These are phyloP conservation scores for Calocybe gambosa DNA, from an alignment of 1,284 basidiomycete genomes.

Conservation along the genomic window DNA sequence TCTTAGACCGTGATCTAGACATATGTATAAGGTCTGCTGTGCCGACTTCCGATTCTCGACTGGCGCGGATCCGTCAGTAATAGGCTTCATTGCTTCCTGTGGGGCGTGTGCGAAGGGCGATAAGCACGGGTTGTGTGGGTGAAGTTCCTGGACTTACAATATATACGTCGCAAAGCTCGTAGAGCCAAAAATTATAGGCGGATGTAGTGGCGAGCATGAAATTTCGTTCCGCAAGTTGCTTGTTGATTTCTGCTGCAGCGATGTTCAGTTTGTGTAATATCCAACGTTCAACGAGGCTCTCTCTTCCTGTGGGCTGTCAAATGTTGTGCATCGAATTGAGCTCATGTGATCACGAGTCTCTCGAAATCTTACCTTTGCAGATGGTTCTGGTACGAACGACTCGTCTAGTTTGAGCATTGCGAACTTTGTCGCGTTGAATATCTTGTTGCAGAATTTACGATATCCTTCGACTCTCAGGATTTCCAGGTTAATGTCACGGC, in stretches of 20 bases:
- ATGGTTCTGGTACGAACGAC: slow-evolving; percentile 69
- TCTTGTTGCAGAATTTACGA: slow-evolving; percentile 99
- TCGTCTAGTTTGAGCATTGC: slow-evolving; percentile 92
- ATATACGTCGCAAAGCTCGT: slow-evolving; percentile 98
- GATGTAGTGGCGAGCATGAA: slow-evolving; percentile 89
- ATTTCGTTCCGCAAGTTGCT: slow-evolving; percentile 73
- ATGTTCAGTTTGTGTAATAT: slow-evolving; percentile 91
- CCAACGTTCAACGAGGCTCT: slow-evolving; percentile 94
- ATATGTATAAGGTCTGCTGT: slow-evolving; percentile 95
- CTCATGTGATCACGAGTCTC: slow-evolving; percentile 15
- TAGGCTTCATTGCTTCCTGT: slow-evolving; percentile 96
- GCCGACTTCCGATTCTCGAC: slow-evolving; percentile 68
- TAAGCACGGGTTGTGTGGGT: not conserved
- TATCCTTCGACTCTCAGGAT: slow-evolving; percentile 98
- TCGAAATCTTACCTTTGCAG: slow-evolving; percentile 48
- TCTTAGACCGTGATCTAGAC: slow-evolving; percentile 85
- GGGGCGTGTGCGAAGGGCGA: slow-evolving; percentile 4
- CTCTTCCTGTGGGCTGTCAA: slow-evolving; percentile 77
- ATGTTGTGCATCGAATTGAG: slow-evolving; percentile 8
- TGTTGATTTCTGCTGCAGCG: slow-evolving; percentile 75
- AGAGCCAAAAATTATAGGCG: slow-evolving; percentile 95
- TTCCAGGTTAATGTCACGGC: slow-evolving; percentile 94
- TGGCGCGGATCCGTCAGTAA: slow-evolving; percentile 78
- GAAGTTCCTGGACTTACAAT: slow-evolving; percentile 75
- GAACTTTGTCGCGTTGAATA: slow-evolving; percentile 99